Conservation (phyloP, 306 rosid genomes). For the Prunus campanulata region DNA sequence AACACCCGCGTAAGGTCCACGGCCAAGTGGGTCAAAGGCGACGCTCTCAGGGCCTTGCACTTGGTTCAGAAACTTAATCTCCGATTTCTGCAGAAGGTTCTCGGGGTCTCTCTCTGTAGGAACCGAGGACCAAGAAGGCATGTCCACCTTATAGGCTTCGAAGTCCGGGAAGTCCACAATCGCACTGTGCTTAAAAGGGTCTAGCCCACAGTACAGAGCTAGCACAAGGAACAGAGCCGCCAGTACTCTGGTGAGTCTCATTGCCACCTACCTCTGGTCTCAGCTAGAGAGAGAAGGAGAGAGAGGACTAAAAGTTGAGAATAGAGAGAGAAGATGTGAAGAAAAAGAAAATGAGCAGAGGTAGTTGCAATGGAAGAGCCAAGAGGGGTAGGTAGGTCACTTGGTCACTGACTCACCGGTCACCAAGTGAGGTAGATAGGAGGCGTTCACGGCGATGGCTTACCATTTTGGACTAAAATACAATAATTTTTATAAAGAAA, state of each 20-base stretch:
- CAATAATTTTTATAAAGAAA: background rate
- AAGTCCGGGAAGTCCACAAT: conserved; percentile 63
- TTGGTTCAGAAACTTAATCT: conserved; percentile 66
- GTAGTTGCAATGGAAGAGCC: background rate
- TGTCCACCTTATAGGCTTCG: conserved; percentile 33
- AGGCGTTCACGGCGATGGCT: background rate
- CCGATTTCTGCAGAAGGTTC: conserved; percentile 73
- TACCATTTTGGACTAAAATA: conserved; percentile 25
- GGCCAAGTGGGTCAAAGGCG: conserved; percentile 78
- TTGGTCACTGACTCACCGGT: background rate
- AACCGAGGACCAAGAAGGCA: conserved; percentile 59
- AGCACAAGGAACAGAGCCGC: conserved; percentile 36
- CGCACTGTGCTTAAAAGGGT: conserved; percentile 72
- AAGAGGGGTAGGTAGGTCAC: background rate
- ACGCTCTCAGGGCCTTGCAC: conserved; percentile 91
- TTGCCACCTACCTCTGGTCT: conserved; percentile 1
- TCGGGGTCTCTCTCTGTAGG: conserved; percentile 53
- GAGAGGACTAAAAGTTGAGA: background rate
- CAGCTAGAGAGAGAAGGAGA: background rate
- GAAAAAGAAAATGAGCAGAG: background rate
- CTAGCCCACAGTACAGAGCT: conserved; percentile 74
- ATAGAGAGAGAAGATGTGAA: background rate
- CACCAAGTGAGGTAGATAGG: background rate
- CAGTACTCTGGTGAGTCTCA: conserved; percentile 32
- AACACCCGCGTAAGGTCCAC: conserved; percentile 90